These are phyloP conservation scores for Yarrowia deformans DNA, from an alignment of 805 yeast species.

Conservation along the genomic window DNA sequence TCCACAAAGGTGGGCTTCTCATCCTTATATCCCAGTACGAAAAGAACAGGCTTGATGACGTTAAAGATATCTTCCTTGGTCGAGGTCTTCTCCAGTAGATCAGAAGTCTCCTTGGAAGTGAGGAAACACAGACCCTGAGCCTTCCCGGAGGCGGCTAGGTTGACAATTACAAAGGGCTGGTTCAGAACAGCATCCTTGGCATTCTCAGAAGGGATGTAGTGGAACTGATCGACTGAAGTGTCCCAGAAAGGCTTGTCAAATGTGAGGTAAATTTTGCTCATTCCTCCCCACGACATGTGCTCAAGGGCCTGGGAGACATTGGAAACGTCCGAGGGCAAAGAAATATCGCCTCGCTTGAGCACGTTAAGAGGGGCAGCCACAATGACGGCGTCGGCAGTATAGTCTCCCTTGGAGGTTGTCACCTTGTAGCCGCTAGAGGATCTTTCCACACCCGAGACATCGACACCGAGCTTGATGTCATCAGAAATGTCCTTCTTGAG, in stretches of 20 bases:
- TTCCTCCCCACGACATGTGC: conserved; percentile 45
- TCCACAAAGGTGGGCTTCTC: conserved; percentile 42
- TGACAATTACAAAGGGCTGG: conserved; percentile 43
- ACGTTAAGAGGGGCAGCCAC: conserved; percentile 49
- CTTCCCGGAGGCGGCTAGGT: conserved; percentile 45
- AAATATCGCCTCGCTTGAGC: conserved; percentile 44
- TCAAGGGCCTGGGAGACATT: conserved; percentile 42
- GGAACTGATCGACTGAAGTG: conserved; percentile 46
- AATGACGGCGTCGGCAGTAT: conserved; percentile 46
- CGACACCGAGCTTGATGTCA: conserved; percentile 41
- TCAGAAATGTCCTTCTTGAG: conserved; percentile 18
- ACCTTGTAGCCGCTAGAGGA: conserved; percentile 35
- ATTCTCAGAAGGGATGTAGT: conserved; percentile 43
- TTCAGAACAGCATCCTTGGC: conserved; percentile 42
- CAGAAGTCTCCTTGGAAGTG: conserved; percentile 43
- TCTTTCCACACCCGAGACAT: conserved; percentile 40
- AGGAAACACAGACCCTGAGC: conserved; percentile 44
- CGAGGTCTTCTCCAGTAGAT: conserved; percentile 41
- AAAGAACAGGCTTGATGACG: conserved; percentile 44
- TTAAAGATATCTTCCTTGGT: conserved; percentile 42
- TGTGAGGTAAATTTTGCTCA: conserved; percentile 49
- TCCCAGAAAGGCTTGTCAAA: conserved; percentile 49
- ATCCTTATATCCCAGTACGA: conserved; percentile 38
- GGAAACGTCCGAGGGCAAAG: conserved; percentile 45
- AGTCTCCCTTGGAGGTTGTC: conserved; percentile 35